Evolutionary conservation across 2,329 filamentous ascomycete genomes (phyloP), one percentile per base, ranked within the genome.

Genomic region (Passalora sequoiae): DNA sequence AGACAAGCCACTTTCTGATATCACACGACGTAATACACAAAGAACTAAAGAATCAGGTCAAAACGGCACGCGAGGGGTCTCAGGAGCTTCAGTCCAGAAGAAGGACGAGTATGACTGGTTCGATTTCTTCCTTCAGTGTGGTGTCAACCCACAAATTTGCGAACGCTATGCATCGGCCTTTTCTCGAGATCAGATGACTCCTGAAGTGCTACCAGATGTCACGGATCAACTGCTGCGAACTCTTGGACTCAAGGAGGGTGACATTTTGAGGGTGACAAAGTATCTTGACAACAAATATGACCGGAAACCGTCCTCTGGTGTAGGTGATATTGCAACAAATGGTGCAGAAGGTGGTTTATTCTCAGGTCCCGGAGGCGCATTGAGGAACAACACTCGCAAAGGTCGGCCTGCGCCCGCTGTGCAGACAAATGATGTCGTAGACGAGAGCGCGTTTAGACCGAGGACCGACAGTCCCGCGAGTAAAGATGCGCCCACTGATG

Each of bases 31-130:
- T 53, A 74, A 62, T 44, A 72, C 66, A 3, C 59, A 63, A 30
- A 62, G 66, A 27, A 59, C 60, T 38, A 86, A 81, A 63, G 77
- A 75, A 1, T 54, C 47, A 38, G 51, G 55, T 30, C 46, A 38
- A 39, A 60, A 53, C 45, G 57, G 66, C 4, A 40, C 30, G 7
- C 43, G 46, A 49, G 58, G 60, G 35, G 43, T 60, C 24, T 71
- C 77, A 6, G 83, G 83, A 9, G 82, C 78, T n/a, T 76, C 76
- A 1, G 70, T 88, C 22, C 75, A 84, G 53, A 72, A 75, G 59
- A 83, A 82, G 65, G 74, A 84, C 1, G 83, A 92, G 36, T 94
- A 97, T 63, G 92, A 98, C 64, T 98, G 92, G 92, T 98, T 98
- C 60, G 89, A 96, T 62, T 97, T 98, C 70, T 98, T 98, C 74